Evolutionary conservation across 1,139 yeast genomes (phyloP).

Genomic region (Candida tunisiensis): DNA sequence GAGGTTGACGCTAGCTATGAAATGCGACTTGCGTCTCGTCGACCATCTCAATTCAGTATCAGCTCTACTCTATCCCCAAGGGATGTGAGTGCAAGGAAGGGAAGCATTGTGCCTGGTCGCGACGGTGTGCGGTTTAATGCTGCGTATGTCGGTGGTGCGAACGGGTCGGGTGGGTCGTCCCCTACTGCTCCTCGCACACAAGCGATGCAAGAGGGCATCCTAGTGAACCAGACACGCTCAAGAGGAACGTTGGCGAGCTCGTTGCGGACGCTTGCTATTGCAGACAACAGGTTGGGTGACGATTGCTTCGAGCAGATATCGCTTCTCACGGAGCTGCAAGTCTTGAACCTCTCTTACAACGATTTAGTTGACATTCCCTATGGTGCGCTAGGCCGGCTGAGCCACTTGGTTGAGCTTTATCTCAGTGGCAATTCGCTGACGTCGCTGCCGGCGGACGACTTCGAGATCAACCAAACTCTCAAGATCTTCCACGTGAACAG

Average conservation of each 20-base stretch:
- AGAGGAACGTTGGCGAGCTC: conserved; percentile 17
- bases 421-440: conserved; percentile 73
- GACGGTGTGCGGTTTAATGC: background rate
- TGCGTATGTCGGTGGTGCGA: background rate
- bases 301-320: conserved; percentile 60
- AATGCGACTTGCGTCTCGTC: background rate
- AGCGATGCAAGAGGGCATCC: conserved; percentile 5
- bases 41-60: background rate
- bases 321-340: conserved; percentile 37
- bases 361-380: conserved; percentile 67
- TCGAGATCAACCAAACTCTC: conserved; percentile 43
- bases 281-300: conserved; percentile 75
- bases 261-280: conserved; percentile 41
- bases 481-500: conserved; percentile 57
- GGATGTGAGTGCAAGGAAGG: background rate
- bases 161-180: background rate
- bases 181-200: conserved; percentile 1
- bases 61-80: background rate
- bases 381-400: conserved; percentile 46
- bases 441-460: conserved; percentile 72
- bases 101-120: background rate
- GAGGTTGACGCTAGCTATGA: background rate
- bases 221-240: conserved; percentile 1
- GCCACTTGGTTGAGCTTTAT: conserved; percentile 47
- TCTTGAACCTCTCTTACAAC: conserved; percentile 68